Conservation (phyloP, 2,329 filamentous ascomycete species). For the Venturia oleaginea region DNA sequence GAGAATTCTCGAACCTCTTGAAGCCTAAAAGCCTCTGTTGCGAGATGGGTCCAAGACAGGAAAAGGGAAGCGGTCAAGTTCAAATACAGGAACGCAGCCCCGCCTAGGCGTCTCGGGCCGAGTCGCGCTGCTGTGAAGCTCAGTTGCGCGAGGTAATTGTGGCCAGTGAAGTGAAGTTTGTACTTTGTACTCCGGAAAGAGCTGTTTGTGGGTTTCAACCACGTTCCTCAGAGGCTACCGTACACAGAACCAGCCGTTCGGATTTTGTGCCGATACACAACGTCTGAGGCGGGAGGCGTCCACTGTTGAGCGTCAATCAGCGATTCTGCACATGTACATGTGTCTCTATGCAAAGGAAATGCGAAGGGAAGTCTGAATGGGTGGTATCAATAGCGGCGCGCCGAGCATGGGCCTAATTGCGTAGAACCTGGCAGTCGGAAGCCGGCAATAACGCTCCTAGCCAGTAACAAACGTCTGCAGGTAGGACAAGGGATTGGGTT, state of each 20-base stretch:
- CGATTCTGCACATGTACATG: neutral
- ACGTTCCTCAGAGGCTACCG: neutral
- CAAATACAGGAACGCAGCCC: neutral
- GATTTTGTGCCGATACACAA: neutral
- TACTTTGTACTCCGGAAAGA: neutral
- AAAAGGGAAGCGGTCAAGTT: neutral
- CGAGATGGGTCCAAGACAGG: neutral
- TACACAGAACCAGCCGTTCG: neutral
- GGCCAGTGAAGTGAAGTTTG: neutral
- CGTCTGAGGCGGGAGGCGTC: neutral
- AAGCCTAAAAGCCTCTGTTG: slow-evolving; percentile 11
- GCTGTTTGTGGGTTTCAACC: neutral
- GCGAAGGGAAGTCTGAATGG: neutral
- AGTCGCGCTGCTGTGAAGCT: neutral
- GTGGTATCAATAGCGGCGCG: neutral
- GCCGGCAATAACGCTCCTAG: neutral
- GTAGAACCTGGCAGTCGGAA: neutral
- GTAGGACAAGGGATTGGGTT: neutral
- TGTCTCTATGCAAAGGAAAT: neutral
- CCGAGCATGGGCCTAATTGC: neutral
- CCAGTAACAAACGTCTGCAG: neutral
- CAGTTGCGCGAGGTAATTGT: neutral
- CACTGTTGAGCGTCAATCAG: neutral
- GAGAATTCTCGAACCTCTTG: neutral
- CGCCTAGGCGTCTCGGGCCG: neutral